Evolutionary conservation across 208 protist genomes (phyloP).

Genomic region (Leishmania gerbilli): DNA sequence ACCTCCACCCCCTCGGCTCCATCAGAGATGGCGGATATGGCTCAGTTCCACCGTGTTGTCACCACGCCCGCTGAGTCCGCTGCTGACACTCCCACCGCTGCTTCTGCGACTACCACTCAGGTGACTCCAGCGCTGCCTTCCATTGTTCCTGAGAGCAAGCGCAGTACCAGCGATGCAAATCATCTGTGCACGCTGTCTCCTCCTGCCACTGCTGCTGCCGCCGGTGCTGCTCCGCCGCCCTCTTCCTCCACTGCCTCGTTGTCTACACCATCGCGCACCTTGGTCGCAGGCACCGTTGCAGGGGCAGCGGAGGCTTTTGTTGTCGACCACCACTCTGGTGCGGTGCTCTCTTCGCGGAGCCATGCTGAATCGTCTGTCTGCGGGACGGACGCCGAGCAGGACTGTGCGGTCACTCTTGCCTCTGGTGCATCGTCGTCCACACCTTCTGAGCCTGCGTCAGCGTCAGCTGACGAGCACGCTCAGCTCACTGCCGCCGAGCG

Average conservation of each 20-base stretch:
- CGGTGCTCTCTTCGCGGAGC: background rate
- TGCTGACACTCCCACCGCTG: background rate
- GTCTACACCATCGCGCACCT: background rate
- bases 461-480: background rate
- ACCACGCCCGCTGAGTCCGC: background rate
- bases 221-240: background rate
- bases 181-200: background rate
- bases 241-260: background rate
- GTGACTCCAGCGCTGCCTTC: background rate
- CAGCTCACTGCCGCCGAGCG: constrained; percentile 9
- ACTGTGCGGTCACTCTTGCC: background rate
- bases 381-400: background rate
- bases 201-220: background rate
- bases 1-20: constrained; percentile 11
- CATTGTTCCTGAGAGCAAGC: constrained; percentile 10
- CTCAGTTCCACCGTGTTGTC: background rate
- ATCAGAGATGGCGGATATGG: background rate
- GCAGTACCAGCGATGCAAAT: background rate
- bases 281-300: background rate
- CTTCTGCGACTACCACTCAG: background rate
- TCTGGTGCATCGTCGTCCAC: background rate
- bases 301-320: background rate
- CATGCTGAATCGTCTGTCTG: background rate
- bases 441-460: background rate
- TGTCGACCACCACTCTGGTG: background rate